Conservation (phyloP, 177 flowering plant species). For the Vitis hybrid region DNA sequence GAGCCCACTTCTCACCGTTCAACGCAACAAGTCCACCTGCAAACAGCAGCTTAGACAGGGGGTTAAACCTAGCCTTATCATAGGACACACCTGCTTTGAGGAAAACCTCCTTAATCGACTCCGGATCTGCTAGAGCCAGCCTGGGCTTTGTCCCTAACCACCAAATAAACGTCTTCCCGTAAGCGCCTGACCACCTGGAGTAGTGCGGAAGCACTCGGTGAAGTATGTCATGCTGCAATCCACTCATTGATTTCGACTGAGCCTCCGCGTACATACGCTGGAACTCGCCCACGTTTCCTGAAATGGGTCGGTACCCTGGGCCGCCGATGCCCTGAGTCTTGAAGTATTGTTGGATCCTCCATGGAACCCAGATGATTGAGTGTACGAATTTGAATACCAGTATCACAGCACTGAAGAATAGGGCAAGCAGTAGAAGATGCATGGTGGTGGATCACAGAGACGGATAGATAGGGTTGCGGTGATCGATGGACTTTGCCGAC, state of each 20-base stretch:
- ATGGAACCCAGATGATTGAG: slow-evolving; percentile 46
- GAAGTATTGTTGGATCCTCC: slow-evolving; percentile 45
- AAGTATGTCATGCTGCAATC: slow-evolving; percentile 13
- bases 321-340: slow-evolving; percentile 53
- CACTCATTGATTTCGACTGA: slow-evolving; percentile 27
- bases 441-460: not conserved
- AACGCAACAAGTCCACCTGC: slow-evolving; percentile 23
- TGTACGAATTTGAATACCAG: slow-evolving; percentile 21
- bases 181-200: slow-evolving; percentile 1
- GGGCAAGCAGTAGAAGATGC: slow-evolving; percentile 5
- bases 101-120: slow-evolving; percentile 19
- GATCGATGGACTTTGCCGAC: too few species aligned
- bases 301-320: slow-evolving; percentile 52
- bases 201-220: slow-evolving; percentile 20
- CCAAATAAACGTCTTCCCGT: slow-evolving; percentile 17
- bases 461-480: too few species aligned
- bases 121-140: slow-evolving; percentile 18
- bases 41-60: slow-evolving; percentile 11
- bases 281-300: slow-evolving; percentile 52
- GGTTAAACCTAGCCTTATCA: not conserved
- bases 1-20: slow-evolving; percentile 27
- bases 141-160: slow-evolving; percentile 27
- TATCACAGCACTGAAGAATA: slow-evolving; percentile 8
- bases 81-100: not conserved
- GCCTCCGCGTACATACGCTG: slow-evolving; percentile 40